phyloP scores from a whole-genome alignment of 1,139 yeast genomes.

The Suhomyces ambrosiae region DNA sequence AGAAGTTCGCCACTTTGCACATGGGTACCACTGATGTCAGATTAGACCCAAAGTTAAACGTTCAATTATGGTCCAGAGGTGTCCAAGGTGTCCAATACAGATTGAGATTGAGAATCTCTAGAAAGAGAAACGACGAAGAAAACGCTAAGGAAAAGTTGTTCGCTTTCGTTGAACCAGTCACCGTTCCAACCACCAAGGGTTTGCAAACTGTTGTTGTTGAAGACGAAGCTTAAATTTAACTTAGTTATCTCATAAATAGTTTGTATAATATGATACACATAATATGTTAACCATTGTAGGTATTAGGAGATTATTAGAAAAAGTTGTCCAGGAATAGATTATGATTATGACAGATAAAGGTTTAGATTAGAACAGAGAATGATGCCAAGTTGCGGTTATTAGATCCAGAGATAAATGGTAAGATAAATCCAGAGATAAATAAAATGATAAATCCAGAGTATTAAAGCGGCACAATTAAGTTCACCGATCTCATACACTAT shows the following conservation, averaged over 20 bases:
- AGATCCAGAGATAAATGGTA: no score
- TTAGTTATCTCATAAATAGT: conserved; percentile 14
- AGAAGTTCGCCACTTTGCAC: conserved; percentile 97
- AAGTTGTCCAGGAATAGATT: no score
- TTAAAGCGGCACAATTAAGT: no score
- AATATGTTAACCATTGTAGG: conserved; percentile 9
- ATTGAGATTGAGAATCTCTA: conserved; percentile 97
- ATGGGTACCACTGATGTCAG: conserved; percentile 99
- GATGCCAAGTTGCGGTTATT: no score
- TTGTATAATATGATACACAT: conserved; percentile 16
- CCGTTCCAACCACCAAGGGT: conserved; percentile 95
- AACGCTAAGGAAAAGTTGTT: conserved; percentile 98
- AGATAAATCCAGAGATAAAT: no score
- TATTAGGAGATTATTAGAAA: not conserved
- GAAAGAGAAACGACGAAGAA: conserved; percentile 99
- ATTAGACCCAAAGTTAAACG: conserved; percentile 98
- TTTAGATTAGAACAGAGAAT: no score
- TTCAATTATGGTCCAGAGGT: conserved; percentile 99
- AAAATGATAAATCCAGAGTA: no score
- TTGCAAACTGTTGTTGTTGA: conserved; percentile 96
- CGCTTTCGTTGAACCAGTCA: conserved; percentile 97
- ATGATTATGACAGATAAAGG: no score
- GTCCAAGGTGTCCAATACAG: conserved; percentile 98
- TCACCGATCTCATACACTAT: no score
- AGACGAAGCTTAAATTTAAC: conserved; percentile 61